phyloP scores from a whole-genome alignment of 2,329 filamentous ascomycete species.

The Penicillium sumatraense region DNA sequence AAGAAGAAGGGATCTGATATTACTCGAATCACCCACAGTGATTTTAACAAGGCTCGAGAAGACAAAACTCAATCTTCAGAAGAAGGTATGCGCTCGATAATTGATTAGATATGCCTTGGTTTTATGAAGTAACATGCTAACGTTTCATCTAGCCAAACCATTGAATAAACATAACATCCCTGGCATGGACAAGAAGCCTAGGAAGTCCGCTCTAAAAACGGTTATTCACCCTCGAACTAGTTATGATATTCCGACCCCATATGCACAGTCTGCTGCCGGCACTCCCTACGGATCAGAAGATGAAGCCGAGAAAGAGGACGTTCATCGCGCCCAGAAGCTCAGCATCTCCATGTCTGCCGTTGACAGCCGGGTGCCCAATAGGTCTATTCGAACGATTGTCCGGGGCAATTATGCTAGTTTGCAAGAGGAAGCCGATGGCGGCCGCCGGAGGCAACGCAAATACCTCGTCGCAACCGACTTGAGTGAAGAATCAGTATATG shows the following conservation, averaged over 20 bases:
- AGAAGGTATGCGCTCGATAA: constrained; percentile 51
- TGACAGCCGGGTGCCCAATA: constrained; percentile 72
- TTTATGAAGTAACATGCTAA: constrained; percentile 5
- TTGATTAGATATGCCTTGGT: background rate
- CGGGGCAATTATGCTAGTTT: constrained; percentile 79
- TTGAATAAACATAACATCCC: constrained; percentile 17
- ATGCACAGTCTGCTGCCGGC: constrained; percentile 57
- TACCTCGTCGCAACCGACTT: constrained; percentile 96
- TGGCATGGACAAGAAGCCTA: constrained; percentile 47
- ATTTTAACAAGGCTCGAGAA: constrained; percentile 42
- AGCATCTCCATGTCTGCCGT: constrained; percentile 80
- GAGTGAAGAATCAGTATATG: constrained; percentile 91
- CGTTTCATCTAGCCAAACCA: constrained; percentile 9
- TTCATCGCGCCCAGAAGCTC: constrained; percentile 85
- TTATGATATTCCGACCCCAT: constrained; percentile 69
- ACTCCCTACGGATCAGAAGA: constrained; percentile 80
- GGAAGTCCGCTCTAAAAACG: constrained; percentile 45
- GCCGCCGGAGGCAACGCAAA: constrained; percentile 77
- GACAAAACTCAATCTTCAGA: constrained; percentile 69
- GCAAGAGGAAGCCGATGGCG: constrained; percentile 76
- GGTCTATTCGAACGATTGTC: constrained; percentile 86
- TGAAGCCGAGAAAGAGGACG: constrained; percentile 81
- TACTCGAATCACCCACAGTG: constrained; percentile 31
- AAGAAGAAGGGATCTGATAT: constrained; percentile 35
- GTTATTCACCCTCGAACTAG: constrained; percentile 81